Evolutionary conservation across 192 early-diverging fungal genomes (phyloP).

Genomic region (Backusella tuberculispora): DNA sequence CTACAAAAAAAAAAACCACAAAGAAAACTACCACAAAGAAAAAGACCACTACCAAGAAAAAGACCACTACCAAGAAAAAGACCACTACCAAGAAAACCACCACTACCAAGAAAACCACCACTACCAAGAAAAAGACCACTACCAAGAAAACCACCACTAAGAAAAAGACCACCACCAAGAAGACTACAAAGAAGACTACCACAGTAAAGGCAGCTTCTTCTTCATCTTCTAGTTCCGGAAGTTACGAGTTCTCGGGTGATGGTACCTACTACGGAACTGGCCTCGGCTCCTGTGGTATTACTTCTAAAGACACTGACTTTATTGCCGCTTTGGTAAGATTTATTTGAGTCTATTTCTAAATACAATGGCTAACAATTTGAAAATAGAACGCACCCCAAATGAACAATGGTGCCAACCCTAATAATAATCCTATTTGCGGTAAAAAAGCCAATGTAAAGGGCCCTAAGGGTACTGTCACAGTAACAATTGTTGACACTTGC

Average conservation of each 20-base stretch:
- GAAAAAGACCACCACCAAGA: slow-evolving; percentile 8
- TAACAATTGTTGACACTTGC: slow-evolving; percentile 58
- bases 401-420: slow-evolving; percentile 49
- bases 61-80: not conserved
- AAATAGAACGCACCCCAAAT: slow-evolving; percentile 54
- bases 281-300: slow-evolving; percentile 53
- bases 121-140: not conserved
- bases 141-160: slow-evolving; percentile 17
- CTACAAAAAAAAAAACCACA: not conserved
- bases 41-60: slow-evolving; percentile 1
- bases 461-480: slow-evolving; percentile 47
- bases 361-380: not conserved
- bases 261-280: slow-evolving; percentile 57
- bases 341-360: not conserved
- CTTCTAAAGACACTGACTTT: slow-evolving; percentile 45
- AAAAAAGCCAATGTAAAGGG: slow-evolving; percentile 52
- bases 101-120: slow-evolving; percentile 12
- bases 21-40: not conserved
- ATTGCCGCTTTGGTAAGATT: slow-evolving; percentile 49
- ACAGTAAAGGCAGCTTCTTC: not conserved
- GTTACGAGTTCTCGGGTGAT: slow-evolving; percentile 41
- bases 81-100: not conserved
- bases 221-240: not conserved
- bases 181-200: not conserved
- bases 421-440: slow-evolving; percentile 49